These are phyloP conservation scores for Fusarium stilboides DNA, from an alignment of 2,329 filamentous ascomycete species.

Conservation along the genomic window DNA sequence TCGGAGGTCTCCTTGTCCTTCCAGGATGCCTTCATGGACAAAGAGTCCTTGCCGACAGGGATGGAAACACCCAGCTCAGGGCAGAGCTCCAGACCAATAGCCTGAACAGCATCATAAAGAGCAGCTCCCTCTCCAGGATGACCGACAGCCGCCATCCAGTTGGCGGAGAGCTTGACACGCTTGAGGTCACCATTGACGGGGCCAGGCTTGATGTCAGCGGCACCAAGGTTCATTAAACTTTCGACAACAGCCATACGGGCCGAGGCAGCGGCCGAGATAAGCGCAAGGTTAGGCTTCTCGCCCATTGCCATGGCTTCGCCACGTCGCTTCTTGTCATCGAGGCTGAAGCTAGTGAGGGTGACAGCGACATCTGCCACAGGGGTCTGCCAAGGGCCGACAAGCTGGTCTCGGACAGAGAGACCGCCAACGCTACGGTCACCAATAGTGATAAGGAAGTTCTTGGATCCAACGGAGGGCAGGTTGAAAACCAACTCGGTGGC, in stretches of 20 bases:
- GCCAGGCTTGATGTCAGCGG: conserved; percentile 71
- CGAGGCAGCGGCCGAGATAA: conserved; percentile 91
- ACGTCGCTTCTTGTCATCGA: conserved; percentile 76
- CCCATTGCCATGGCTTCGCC: conserved; percentile 99
- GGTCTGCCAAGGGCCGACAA: conserved; percentile 96
- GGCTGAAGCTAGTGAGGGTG: conserved; percentile 83
- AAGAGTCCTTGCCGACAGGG: conserved; percentile 97
- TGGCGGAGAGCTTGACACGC: conserved; percentile 90
- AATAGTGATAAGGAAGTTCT: conserved; percentile 97
- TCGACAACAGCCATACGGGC: conserved; percentile 97
- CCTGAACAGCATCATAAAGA: conserved; percentile 93
- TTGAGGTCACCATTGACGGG: conserved; percentile 73
- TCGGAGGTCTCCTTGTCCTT: conserved; percentile 77
- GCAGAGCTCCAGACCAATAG: conserved; percentile 93
- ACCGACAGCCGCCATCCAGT: conserved; percentile 99
- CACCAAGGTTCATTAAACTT: conserved; percentile 92
- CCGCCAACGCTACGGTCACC: conserved; percentile 94
- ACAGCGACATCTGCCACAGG: conserved; percentile 96
- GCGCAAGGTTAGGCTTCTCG: conserved; percentile 88
- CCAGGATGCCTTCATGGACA: conserved; percentile 99
- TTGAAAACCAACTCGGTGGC: conserved; percentile 86
- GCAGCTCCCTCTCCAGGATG: conserved; percentile 94
- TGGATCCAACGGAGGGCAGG: conserved; percentile 93
- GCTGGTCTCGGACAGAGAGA: conserved; percentile 89
- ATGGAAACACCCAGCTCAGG: conserved; percentile 92